Evolutionary conservation across 2,329 filamentous ascomycete genomes (phyloP).

Genomic region (Acephala macrosclerotiorum): DNA sequence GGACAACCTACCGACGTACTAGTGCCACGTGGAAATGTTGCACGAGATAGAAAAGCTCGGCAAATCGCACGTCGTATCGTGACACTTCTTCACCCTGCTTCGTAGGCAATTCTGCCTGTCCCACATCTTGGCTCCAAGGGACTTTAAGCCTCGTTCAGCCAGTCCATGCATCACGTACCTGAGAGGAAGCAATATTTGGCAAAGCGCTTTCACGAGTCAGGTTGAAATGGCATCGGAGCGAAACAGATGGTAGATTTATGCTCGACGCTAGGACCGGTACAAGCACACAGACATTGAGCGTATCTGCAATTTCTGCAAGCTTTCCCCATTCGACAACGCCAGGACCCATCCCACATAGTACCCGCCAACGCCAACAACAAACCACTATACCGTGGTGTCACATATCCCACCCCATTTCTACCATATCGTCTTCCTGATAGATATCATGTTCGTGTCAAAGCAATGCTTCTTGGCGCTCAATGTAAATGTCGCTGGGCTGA

Average conservation of each 20-base stretch:
- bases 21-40: not conserved
- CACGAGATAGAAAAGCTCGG: not conserved
- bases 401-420: not conserved
- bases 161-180: not conserved
- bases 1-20: not conserved
- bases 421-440: not conserved
- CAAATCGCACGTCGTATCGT: slow-evolving; percentile 2
- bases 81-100: not conserved
- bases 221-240: not conserved
- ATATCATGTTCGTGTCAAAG: not conserved
- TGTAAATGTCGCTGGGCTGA: not conserved
- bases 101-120: not conserved
- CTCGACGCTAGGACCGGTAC: not conserved
- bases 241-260: slow-evolving; percentile 4
- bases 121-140: not conserved
- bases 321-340: slow-evolving; percentile 2
- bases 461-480: not conserved
- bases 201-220: not conserved
- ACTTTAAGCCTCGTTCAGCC: not conserved
- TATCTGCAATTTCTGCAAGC: not conserved
- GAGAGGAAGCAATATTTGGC: not conserved
- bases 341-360: not conserved
- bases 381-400: not conserved
- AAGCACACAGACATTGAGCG: not conserved
- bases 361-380: slow-evolving; percentile 1